These are phyloP conservation scores for Pyricularia pennisetigena DNA, from an alignment of 2,329 filamentous ascomycete genomes.

Conservation along the genomic window DNA sequence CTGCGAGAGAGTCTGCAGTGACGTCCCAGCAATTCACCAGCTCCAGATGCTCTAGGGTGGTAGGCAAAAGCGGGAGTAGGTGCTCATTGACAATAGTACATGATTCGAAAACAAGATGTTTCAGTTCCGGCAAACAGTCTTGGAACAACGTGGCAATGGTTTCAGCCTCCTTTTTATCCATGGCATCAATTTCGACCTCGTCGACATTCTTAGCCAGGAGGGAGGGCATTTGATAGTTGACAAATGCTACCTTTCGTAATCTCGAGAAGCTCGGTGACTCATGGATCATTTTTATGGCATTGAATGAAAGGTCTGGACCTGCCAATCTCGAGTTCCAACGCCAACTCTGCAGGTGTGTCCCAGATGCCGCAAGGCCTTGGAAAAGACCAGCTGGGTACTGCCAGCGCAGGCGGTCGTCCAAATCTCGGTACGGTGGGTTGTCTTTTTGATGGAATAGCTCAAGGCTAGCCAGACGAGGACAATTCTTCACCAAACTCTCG, in stretches of 20 bases:
- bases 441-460: conserved; percentile 65
- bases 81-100: conserved; percentile 61
- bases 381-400: conserved; percentile 59
- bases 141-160: conserved; percentile 35
- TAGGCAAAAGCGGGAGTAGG: conserved; percentile 60
- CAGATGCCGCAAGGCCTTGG: conserved; percentile 40
- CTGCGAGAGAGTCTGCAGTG: conserved; percentile 52
- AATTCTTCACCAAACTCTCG: conserved; percentile 44
- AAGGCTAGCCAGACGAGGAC: conserved; percentile 59
- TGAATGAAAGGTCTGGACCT: conserved; percentile 33
- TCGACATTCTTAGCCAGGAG: conserved; percentile 30
- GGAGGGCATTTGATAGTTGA: conserved; percentile 52
- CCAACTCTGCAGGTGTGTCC: conserved; percentile 38
- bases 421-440: conserved; percentile 52
- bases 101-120: conserved; percentile 62
- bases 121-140: conserved; percentile 49
- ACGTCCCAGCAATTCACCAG: conserved; percentile 74
- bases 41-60: conserved; percentile 55
- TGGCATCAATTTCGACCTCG: conserved; percentile 30
- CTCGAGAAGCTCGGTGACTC: conserved; percentile 42
- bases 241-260: conserved; percentile 47
- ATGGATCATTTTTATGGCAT: conserved; percentile 44
- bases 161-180: conserved; percentile 19
- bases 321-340: conserved; percentile 50
- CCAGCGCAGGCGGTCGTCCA: conserved; percentile 54